Base-by-base conservation (phyloP, 1,284 basidiomycete species). In the Trichosporon sp. region DNA sequence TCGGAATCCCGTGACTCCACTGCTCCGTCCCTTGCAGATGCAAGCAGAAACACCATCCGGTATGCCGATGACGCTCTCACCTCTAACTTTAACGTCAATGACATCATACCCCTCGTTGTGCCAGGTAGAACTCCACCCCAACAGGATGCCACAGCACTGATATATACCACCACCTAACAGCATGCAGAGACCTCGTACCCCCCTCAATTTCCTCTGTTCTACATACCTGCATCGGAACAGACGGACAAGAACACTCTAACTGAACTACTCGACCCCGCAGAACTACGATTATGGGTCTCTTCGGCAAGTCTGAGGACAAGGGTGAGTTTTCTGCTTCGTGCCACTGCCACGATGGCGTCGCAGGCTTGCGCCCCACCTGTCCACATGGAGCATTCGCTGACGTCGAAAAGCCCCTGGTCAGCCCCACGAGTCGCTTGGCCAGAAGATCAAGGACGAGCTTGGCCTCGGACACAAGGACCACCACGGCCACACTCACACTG, bases 61-160 rank as follows among this genome's bases (percentile, higher is more conserved):
- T 29, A 54, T 54, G 49, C 49, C 49, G 25, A 54, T 54, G 49
- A 54, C 49, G 49, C 49, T 54, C 49, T 31, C 49, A 31, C 49
- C 14, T n/a, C 27, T 27, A 54, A 54, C 49, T 27, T 54, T 31
- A 54, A 54, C 49, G 25, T n/a, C 25, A 29, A 54, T 54, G 49
- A 54, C 49, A 54, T 54, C 49, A 54, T 54, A 54, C 49, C 49
- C 27, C 13, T 3, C 49, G 10, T 29, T 27, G 16, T 29, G 49
- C 49, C 49, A 29, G 49, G 27, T 54, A n/a, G 27, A 54, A 54
- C 49, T 54, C 49, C 49, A 29, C 49, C 14, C 21, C 29, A 16
- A 23, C 49, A 29, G 49, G 31, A 29, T 29, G 49, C 49, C 49
- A 54, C 49, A 54, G 25, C 27, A 7, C 49, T 54, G 10, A 54